Conservation (phyloP, 2,329 filamentous ascomycete genomes). For the Xylaria polymorpha region DNA sequence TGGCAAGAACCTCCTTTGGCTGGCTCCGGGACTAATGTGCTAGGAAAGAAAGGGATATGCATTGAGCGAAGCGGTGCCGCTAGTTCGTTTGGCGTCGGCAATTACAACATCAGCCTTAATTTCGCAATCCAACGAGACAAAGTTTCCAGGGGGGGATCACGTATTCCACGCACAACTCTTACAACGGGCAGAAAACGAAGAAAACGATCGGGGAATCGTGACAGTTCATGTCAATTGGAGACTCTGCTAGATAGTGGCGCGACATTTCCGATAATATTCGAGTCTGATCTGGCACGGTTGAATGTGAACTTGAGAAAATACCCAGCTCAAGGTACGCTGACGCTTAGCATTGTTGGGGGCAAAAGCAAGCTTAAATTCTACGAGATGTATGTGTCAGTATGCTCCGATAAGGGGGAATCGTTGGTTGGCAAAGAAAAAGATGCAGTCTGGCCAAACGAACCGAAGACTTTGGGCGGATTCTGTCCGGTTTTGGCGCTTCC, state of each 20-base stretch:
- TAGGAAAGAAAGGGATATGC: conserved; percentile 51
- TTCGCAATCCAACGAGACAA: conserved; percentile 18
- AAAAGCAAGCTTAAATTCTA: conserved; percentile 44
- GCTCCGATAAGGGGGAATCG: conserved; percentile 41
- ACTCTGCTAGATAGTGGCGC: conserved; percentile 58
- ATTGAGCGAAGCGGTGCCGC: conserved; percentile 36
- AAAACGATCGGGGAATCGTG: conserved; percentile 39
- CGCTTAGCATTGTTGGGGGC: conserved; percentile 41
- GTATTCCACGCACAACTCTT: background rate
- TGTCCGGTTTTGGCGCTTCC: conserved; percentile 47
- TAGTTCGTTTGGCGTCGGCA: conserved; percentile 44
- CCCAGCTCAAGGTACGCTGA: conserved; percentile 51
- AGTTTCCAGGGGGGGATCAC: conserved; percentile 9
- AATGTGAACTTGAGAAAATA: conserved; percentile 51
- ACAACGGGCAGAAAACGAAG: background rate
- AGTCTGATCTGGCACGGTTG: conserved; percentile 52
- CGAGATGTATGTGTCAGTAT: conserved; percentile 52
- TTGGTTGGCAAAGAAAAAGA: conserved; percentile 47
- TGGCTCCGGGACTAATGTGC: conserved; percentile 34
- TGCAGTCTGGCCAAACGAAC: conserved; percentile 44
- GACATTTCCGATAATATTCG: conserved; percentile 54
- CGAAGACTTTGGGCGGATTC: conserved; percentile 44
- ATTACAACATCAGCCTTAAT: conserved; percentile 39
- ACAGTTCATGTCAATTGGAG: conserved; percentile 44
- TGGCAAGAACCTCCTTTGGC: conserved; percentile 60